Base-by-base conservation (phyloP, 2,329 filamentous ascomycete species). In the Colletotrichum sidae region DNA sequence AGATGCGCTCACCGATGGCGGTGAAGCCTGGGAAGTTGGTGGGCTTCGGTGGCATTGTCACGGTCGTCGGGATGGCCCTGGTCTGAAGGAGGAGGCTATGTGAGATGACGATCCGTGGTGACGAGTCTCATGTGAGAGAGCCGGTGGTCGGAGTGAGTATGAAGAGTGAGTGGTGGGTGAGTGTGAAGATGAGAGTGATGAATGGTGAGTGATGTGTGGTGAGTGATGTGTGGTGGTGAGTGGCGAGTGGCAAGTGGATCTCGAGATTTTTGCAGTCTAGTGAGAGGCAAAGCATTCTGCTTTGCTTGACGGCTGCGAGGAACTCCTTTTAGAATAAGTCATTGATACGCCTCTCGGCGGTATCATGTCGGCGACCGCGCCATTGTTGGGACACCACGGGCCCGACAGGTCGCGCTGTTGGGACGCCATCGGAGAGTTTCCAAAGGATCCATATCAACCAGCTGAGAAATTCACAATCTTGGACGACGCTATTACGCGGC, bases 1-100 rank as follows among this genome's bases (percentile, higher is more conserved):
- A 83, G 64, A 86, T 77, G 54, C 84, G 82, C 56, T 82, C 76
- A 47, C 77, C 80, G 66, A 85, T 73, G 69, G 79, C 73, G 2
- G 75, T 80, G 73, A 85, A 86, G 68, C 83, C 83, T 17, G 79
- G 76, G 44, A 81, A 76, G 10, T 70, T 56, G 13, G 73, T 66
- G 8, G 54, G 25, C 51, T 73, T 73, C 1, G 42, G 15, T n/a
- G 53, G 12, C 65, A 65, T 65, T n/a, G 2, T 15, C 35, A 10
- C 25, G 25, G 25, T 25, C 25, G 25, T 25, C 25, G 25, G 25
- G 25, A 25, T 5, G 2, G 25, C 4, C 25, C 25, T 5, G 25
- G 25, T 25, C 25, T 25, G 25, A 25, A 25, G 4, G 25, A 25
- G 25, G 25, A 3, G 35, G 9, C 25, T 35, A 5, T 6, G 3